Evolutionary conservation across 768 basidiomycete genomes (phyloP).

Genomic region (Dentipellis fragilis): DNA sequence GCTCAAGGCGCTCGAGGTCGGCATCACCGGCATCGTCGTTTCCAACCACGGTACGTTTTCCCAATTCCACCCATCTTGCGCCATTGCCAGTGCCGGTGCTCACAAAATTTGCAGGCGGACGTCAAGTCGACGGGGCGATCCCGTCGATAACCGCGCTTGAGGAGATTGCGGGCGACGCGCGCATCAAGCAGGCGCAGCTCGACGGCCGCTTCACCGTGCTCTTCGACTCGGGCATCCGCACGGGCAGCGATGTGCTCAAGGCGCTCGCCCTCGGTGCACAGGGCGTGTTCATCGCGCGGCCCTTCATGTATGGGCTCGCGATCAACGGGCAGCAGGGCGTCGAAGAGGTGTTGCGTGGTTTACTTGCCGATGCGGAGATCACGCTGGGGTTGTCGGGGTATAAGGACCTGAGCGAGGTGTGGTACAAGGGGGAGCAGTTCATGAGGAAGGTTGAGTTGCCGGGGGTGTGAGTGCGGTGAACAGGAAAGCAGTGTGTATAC

Average conservation of each 20-base stretch:
- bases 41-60: slow-evolving; percentile 60
- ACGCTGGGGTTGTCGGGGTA: slow-evolving; percentile 58
- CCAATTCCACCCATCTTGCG: not conserved
- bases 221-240: slow-evolving; percentile 76
- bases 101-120: slow-evolving; percentile 36
- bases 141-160: slow-evolving; percentile 65
- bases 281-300: slow-evolving; percentile 68
- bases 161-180: slow-evolving; percentile 52
- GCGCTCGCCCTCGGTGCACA: slow-evolving; percentile 83
- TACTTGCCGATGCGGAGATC: slow-evolving; percentile 58
- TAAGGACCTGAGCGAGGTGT: slow-evolving; percentile 46
- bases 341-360: slow-evolving; percentile 59
- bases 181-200: slow-evolving; percentile 45
- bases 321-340: slow-evolving; percentile 65
- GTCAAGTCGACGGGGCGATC: slow-evolving; percentile 73
- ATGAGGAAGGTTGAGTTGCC: slow-evolving; percentile 31
- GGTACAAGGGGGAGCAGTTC: slow-evolving; percentile 45
- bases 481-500: too few species aligned
- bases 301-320: slow-evolving; percentile 64
- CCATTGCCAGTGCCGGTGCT: not conserved
- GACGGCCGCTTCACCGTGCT: slow-evolving; percentile 58
- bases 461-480: not conserved
- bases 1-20: slow-evolving; percentile 51
- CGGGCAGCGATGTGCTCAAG: slow-evolving; percentile 75
- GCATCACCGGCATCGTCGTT: slow-evolving; percentile 66